Evolutionary conservation across 495 filamentous ascomycete species (phyloP).

Genomic region (Penicillium nucicola): DNA sequence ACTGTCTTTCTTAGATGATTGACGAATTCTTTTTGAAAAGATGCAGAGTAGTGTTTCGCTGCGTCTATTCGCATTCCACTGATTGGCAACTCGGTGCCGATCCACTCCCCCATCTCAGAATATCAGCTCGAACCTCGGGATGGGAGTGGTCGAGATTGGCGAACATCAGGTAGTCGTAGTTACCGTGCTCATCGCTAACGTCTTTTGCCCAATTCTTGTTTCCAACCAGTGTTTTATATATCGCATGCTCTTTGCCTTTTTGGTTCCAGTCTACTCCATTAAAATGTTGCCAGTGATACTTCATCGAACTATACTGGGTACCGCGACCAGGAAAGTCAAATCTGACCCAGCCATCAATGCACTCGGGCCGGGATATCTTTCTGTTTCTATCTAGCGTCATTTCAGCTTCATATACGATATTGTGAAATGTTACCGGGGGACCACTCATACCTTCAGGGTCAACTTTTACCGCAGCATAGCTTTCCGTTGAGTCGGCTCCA

Average conservation of each 20-base stretch:
- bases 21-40: constrained; percentile 62
- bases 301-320: constrained; percentile 55
- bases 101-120: constrained; percentile 67
- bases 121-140: constrained; percentile 61
- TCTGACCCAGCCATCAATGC: constrained; percentile 65
- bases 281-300: constrained; percentile 69
- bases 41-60: constrained; percentile 66
- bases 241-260: constrained; percentile 50
- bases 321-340: constrained; percentile 64
- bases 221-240: constrained; percentile 64
- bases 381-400: constrained; percentile 47
- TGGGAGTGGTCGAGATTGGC: constrained; percentile 66
- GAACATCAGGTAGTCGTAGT: constrained; percentile 71
- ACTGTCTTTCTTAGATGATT: constrained; percentile 45
- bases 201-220: constrained; percentile 62
- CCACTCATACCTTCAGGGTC: constrained; percentile 43
- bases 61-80: constrained; percentile 71
- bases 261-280: constrained; percentile 66
- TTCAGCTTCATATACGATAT: not conserved
- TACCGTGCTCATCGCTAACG: constrained; percentile 65
- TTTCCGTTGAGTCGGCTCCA: constrained; percentile 62
- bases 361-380: constrained; percentile 51
- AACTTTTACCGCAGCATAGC: constrained; percentile 58
- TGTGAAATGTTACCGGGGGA: too few relatives aligned
- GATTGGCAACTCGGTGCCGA: constrained; percentile 55